These are phyloP conservation scores for Achaetomium macrosporum DNA, from an alignment of 2,329 filamentous ascomycete species.

Conservation along the genomic window DNA sequence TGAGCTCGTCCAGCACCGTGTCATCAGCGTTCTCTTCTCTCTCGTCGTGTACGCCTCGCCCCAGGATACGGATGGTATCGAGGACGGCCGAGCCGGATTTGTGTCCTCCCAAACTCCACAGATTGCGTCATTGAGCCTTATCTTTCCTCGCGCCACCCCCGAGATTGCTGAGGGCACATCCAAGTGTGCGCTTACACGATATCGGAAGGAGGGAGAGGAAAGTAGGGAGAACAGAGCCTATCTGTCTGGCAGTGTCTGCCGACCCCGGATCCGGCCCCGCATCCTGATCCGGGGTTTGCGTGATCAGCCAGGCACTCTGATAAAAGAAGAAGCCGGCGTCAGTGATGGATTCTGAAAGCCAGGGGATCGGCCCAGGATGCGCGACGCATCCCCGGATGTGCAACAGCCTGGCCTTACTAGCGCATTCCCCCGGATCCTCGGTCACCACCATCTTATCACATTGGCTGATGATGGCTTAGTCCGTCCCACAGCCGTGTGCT, in stretches of 20 bases:
- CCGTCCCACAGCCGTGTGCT: background rate
- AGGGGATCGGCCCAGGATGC: conserved; percentile 4
- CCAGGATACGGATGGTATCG: background rate
- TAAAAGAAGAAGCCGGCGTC: background rate
- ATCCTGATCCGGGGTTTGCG: background rate
- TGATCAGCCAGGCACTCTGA: background rate
- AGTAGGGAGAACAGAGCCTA: background rate
- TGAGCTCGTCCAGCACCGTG: background rate
- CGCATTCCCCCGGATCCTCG: conserved; percentile 13
- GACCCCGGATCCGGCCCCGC: background rate
- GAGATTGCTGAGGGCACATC: conserved; percentile 18
- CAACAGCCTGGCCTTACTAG: conserved; percentile 6
- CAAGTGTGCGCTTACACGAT: conserved; percentile 3
- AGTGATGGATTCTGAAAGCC: conserved; percentile 1
- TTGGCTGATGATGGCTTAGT: background rate
- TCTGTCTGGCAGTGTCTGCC: background rate
- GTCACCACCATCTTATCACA: conserved; percentile 4
- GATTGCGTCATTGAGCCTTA: conserved; percentile 19
- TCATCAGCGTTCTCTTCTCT: background rate
- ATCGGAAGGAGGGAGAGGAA: background rate
- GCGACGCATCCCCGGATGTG: conserved; percentile 13
- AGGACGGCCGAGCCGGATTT: background rate
- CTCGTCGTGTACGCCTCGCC: background rate
- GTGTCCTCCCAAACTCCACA: conserved; percentile 18
- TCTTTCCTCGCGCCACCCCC: conserved; percentile 22